phyloP scores from a whole-genome alignment of 805 yeast species.

The Myxozyma kluyveri region DNA sequence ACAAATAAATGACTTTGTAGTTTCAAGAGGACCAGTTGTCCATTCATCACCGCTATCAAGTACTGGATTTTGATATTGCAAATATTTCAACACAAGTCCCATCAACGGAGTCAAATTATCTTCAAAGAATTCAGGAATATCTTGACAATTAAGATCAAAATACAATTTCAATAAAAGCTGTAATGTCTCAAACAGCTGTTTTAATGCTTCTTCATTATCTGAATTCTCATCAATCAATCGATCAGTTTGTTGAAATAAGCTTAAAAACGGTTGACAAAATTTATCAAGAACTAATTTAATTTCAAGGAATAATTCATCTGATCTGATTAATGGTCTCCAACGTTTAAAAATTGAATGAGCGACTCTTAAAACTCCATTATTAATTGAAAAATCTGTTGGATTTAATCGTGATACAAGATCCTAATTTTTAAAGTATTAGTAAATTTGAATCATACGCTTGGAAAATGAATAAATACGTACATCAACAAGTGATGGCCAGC shows the following conservation, averaged over 20 bases:
- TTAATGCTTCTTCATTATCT: conserved; percentile 50
- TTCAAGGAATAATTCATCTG: conserved; percentile 84
- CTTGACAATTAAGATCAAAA: conserved; percentile 94
- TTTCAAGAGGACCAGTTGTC: conserved; percentile 65
- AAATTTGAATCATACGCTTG: background rate
- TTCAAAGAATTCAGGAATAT: conserved; percentile 96
- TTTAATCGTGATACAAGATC: conserved; percentile 65
- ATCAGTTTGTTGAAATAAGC: conserved; percentile 67
- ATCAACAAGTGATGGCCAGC: conserved; percentile 77
- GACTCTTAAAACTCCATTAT: conserved; percentile 83
- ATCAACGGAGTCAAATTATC: conserved; percentile 77
- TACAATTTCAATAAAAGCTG: conserved; percentile 74
- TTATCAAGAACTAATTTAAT: conserved; percentile 82
- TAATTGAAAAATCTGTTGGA: conserved; percentile 62
- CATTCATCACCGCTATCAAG: conserved; percentile 55
- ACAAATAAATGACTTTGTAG: conserved; percentile 75
- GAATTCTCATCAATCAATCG: conserved; percentile 50
- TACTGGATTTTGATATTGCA: conserved; percentile 56
- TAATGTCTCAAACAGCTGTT: conserved; percentile 64
- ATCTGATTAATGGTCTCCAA: conserved; percentile 93
- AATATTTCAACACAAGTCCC: conserved; percentile 77
- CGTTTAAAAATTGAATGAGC: conserved; percentile 94
- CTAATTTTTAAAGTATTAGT: conserved; percentile 32
- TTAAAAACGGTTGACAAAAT: conserved; percentile 75
- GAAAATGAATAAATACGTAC: conserved; percentile 32